Percentiles rank a stretch among this genome's conserved stretches.
Evolutionary conservation across 139 green algal species (phyloP).

Genomic region (Axilococcus clingmanii): DNA sequence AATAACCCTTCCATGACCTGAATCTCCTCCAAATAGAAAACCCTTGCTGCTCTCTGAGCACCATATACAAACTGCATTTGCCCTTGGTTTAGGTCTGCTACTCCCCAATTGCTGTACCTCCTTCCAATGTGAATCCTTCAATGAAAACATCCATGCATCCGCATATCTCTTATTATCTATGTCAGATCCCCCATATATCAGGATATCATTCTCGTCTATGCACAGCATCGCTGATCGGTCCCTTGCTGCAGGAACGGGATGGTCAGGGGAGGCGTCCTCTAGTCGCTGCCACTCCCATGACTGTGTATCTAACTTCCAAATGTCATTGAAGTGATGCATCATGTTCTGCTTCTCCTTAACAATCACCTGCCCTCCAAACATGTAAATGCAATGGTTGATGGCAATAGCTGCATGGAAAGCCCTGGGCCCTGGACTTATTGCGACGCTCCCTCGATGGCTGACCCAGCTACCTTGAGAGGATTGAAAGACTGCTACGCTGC

Average conservation of each 20-base stretch:
- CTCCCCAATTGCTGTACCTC: conserved; percentile 30
- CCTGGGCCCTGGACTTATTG: conserved; percentile 28
- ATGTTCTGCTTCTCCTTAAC: conserved; percentile 36
- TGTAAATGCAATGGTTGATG: conserved; percentile 33
- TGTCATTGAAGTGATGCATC: conserved; percentile 59
- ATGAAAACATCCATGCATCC: conserved; percentile 60
- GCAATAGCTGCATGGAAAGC: conserved; percentile 49
- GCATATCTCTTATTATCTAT: conserved; percentile 37
- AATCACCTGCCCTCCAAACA: conserved; percentile 64
- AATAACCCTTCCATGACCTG: conserved; percentile 21
- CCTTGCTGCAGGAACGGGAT: conserved; percentile 21
- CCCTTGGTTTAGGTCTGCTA: conserved; percentile 29
- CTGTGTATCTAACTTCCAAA: conserved; percentile 63
- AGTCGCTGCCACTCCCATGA: conserved; percentile 48
- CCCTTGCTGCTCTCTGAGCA: conserved; percentile 20
- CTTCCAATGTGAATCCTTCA: conserved; percentile 31
- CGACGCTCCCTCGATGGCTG: conserved; percentile 4
- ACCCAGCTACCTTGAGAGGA: conserved; percentile 23
- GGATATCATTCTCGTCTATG: conserved; percentile 25
- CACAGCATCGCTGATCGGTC: conserved; percentile 55
- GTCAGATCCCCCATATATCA: conserved; percentile 61
- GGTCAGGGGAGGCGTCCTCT: conserved; percentile 16
- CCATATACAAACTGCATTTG: conserved; percentile 35
- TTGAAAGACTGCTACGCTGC: conserved; percentile 33
- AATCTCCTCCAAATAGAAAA: conserved; percentile 64